These are phyloP conservation scores for Malus hybrid DNA, from an alignment of 331 rosid species.

Conservation along the genomic window DNA sequence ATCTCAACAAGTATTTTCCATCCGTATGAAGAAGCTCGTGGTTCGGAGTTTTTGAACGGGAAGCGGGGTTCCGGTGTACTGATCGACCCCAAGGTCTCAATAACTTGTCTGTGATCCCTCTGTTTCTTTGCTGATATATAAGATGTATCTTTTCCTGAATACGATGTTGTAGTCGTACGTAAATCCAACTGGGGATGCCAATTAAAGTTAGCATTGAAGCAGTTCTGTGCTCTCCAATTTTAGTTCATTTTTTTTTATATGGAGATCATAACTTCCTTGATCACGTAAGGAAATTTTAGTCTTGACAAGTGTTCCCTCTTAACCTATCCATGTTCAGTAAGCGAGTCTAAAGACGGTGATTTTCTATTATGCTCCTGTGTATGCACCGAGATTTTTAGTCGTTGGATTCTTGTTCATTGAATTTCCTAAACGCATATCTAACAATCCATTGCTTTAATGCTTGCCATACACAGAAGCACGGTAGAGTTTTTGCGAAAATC, in stretches of 20 bases:
- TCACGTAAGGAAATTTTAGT: no score
- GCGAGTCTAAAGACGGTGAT: no score
- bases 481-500: no score
- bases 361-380: no score
- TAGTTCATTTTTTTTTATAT: neutral
- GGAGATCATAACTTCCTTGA: no score
- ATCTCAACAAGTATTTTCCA: slow-evolving; percentile 92
- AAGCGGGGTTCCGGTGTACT: neutral
- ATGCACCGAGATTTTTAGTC: no score
- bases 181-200: slow-evolving; percentile 50
- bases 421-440: no score
- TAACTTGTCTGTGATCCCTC: neutral
- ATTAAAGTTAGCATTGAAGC: slow-evolving; percentile 33
- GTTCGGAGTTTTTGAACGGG: slow-evolving; percentile 2
- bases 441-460: no score
- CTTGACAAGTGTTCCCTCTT: no score
- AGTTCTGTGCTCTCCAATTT: slow-evolving; percentile 18
- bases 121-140: slow-evolving; percentile 23
- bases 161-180: slow-evolving; percentile 39
- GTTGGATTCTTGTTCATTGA: no score
- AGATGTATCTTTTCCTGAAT: slow-evolving; percentile 31
- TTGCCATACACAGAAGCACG: no score
- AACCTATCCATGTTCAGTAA: no score
- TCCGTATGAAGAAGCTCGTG: slow-evolving; percentile 55
- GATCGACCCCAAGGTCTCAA: slow-evolving; percentile 14